These are phyloP conservation scores for Gastrolobium bilobum DNA, from an alignment of 306 rosid genomes.

Conservation along the genomic window DNA sequence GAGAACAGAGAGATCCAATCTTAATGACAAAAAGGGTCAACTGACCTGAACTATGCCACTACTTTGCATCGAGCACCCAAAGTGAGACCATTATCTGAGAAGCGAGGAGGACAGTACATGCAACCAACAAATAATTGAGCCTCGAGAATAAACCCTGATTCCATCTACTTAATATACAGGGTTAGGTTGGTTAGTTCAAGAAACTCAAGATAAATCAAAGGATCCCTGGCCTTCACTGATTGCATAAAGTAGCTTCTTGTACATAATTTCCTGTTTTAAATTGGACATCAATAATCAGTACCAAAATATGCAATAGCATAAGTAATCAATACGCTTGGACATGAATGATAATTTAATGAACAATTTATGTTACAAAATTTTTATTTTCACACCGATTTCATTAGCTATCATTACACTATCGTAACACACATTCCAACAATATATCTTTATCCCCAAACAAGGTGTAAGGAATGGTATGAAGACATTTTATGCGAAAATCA, in stretches of 20 bases:
- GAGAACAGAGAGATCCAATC: not conserved
- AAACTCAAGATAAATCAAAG: conserved; percentile 88
- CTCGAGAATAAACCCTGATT: conserved; percentile 51
- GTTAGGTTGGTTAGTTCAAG: conserved; percentile 57
- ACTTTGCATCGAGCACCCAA: conserved; percentile 47
- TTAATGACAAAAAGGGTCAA: conserved; percentile 7
- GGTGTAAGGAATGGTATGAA: not conserved
- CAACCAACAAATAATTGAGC: conserved; percentile 56
- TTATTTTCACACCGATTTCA: conserved; percentile 28
- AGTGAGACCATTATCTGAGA: conserved; percentile 59
- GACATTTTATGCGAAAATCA: not conserved
- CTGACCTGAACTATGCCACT: conserved; percentile 63
- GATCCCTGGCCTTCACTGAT: conserved; percentile 97
- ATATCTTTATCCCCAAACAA: not conserved
- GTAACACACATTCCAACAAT: not conserved
- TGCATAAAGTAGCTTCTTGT: conserved; percentile 87
- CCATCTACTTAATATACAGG: conserved; percentile 58
- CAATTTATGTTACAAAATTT: not conserved
- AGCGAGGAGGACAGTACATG: conserved; percentile 48
- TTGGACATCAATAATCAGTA: conserved; percentile 26
- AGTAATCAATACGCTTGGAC: not conserved
- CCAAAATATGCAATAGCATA: conserved; percentile 17
- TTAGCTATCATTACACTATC: not conserved
- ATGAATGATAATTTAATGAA: not conserved
- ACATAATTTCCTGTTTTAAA: conserved; percentile 80